These are phyloP conservation scores for Groenewaldozyma tartarivorans DNA, from an alignment of 805 yeast species.

Conservation along the genomic window DNA sequence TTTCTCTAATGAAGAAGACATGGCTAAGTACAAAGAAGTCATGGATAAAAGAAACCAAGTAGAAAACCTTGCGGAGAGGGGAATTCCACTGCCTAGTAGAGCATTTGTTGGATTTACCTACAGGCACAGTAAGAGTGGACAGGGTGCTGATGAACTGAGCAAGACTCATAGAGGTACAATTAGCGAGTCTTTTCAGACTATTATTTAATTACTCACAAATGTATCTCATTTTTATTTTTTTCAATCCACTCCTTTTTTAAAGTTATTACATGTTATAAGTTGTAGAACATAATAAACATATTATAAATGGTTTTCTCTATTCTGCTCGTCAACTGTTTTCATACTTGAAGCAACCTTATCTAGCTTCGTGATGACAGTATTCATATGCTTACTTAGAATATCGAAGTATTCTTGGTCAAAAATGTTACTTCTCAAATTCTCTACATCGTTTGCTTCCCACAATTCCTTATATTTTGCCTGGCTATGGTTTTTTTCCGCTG, in stretches of 20 bases:
- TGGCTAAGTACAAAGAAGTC: conserved; percentile 96
- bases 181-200: conserved; percentile 1
- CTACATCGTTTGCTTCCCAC: conserved; percentile 27
- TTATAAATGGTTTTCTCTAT: conserved; percentile 14
- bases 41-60: conserved; percentile 83
- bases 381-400: conserved; percentile 40
- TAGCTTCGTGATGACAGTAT: conserved; percentile 39
- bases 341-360: conserved; percentile 40
- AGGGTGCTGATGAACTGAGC: conserved; percentile 10
- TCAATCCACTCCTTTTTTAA: too few species aligned
- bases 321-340: conserved; percentile 26
- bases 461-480: conserved; percentile 19
- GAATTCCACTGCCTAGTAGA: conserved; percentile 45
- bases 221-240: too few species aligned
- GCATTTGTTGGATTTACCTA: conserved; percentile 94
- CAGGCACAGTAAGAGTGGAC: conserved; percentile 52
- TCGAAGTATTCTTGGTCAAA: conserved; percentile 45
- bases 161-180: conserved; percentile 7
- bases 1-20: conserved; percentile 89
- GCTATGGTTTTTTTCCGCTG: conserved; percentile 20
- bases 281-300: background rate
- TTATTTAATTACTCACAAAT: too few species aligned
- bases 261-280: conserved; percentile 1
- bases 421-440: conserved; percentile 27
- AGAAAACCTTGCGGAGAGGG: conserved; percentile 66